A percentile compares a stretch with the other conserved stretches of the same genome.
Evolutionary conservation across 179 eudicot genomes (phyloP).

Genomic region (Silene coronaria): DNA sequence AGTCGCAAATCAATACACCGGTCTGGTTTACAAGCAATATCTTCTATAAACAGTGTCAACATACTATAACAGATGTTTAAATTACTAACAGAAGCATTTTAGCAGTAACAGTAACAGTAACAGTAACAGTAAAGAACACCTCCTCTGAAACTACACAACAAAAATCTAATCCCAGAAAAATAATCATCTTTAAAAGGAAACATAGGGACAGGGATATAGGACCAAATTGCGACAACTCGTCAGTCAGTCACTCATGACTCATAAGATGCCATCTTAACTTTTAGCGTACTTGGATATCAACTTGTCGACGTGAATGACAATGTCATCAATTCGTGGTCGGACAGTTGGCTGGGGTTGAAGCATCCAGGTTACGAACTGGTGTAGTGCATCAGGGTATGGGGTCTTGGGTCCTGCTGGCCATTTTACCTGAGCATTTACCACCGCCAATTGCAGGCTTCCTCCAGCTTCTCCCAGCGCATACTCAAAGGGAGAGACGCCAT

Average conservation of each 20-base stretch:
- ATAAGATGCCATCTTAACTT: conserved; percentile 12
- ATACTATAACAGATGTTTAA: not conserved
- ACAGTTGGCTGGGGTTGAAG: conserved; percentile 94
- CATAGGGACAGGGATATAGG: not conserved
- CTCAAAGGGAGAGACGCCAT: conserved; percentile 91
- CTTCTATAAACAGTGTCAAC: conserved; percentile 12
- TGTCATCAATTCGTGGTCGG: conserved; percentile 82
- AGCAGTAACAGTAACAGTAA: conserved; percentile 9
- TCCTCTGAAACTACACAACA: conserved; percentile 15
- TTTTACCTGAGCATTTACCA: conserved; percentile 81
- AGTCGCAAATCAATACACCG: conserved; percentile 10
- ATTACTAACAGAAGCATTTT: conserved; percentile 7
- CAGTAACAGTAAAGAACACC: not conserved
- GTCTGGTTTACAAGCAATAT: conserved; percentile 2
- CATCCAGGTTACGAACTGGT: conserved; percentile 97
- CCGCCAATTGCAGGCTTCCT: conserved; percentile 93
- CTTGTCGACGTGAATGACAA: conserved; percentile 86
- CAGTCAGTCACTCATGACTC: too few species aligned
- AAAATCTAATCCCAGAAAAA: conserved; percentile 1
- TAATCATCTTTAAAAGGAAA: not conserved
- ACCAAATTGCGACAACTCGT: conserved; percentile 12
- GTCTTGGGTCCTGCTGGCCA: conserved; percentile 87
- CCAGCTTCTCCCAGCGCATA: conserved; percentile 92
- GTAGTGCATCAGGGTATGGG: conserved; percentile 87
- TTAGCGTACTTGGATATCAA: conserved; percentile 70